phyloP scores from a whole-genome alignment of 139 green algal species.

The Micractinium conductrix region DNA sequence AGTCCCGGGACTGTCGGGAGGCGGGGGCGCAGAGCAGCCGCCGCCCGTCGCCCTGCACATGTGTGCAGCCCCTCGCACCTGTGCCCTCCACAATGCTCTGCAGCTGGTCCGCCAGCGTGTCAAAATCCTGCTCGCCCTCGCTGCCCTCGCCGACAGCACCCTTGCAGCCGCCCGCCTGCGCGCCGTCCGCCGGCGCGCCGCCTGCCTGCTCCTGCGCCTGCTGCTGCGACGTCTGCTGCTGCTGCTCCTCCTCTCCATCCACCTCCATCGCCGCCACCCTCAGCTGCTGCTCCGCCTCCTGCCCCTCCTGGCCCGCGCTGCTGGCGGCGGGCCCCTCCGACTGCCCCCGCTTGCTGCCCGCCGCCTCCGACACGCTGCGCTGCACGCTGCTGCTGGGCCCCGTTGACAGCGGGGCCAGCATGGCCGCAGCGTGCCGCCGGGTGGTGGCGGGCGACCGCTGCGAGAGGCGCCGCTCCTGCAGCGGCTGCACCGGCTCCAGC shows the following conservation, averaged over 20 bases:
- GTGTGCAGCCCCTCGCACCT: neutral
- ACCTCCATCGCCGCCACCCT: neutral
- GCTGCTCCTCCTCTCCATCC: neutral
- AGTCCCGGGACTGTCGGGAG: neutral
- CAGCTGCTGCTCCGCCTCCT: neutral
- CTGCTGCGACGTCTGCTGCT: neutral
- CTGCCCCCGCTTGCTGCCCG: neutral
- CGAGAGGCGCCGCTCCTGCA: neutral
- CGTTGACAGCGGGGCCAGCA: neutral
- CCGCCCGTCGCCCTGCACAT: neutral
- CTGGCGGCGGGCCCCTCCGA: neutral
- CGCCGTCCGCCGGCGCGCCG: neutral
- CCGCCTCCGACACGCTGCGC: neutral
- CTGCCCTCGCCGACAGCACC: neutral
- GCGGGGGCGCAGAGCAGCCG: neutral
- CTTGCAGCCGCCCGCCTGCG: neutral
- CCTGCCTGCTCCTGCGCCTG: neutral
- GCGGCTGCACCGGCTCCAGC: neutral
- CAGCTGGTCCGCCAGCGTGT: conserved; percentile 21
- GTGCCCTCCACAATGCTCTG: neutral
- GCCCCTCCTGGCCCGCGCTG: neutral
- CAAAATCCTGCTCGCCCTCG: neutral
- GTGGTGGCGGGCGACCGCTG: neutral
- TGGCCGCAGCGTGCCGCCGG: neutral
- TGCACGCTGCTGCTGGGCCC: conserved; percentile 8